phyloP scores from a whole-genome alignment of 257 asterid species.

The Echites panduratus region DNA sequence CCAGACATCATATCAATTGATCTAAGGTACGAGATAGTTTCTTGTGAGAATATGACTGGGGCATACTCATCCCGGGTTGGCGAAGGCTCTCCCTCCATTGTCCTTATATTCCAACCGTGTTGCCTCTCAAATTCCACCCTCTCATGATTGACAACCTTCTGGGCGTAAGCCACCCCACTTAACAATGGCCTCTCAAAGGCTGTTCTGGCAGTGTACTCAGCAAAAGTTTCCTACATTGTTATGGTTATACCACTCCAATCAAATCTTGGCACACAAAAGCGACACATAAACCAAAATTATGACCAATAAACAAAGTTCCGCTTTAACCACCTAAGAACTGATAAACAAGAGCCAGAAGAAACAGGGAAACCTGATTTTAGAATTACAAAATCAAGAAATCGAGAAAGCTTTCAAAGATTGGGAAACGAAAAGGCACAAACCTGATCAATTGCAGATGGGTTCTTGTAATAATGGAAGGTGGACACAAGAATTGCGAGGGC shows the following conservation, averaged over 20 bases:
- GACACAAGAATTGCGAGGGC: constrained; percentile 92
- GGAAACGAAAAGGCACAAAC: constrained; percentile 23
- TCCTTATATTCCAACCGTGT: constrained; percentile 82
- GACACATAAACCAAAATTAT: not conserved
- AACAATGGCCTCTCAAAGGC: constrained; percentile 91
- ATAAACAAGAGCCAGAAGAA: not conserved
- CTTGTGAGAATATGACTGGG: constrained; percentile 86
- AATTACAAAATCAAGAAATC: constrained; percentile 11
- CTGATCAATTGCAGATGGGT: constrained; percentile 92
- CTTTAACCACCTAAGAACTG: not conserved
- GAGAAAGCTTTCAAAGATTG: not conserved
- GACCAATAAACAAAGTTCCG: not conserved
- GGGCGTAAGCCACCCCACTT: constrained; percentile 93
- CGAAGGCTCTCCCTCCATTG: constrained; percentile 81
- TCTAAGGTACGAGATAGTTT: constrained; percentile 77
- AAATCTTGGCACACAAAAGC: not conserved
- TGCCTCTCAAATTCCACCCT: constrained; percentile 71
- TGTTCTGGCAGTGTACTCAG: constrained; percentile 82
- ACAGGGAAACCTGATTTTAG: not conserved
- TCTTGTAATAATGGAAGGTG: constrained; percentile 79
- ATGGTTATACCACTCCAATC: constrained; percentile 1
- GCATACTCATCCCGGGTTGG: constrained; percentile 85
- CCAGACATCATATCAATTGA: constrained; percentile 98
- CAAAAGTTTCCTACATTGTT: constrained; percentile 72
- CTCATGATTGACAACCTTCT: constrained; percentile 60